Base-by-base conservation (phyloP, 2,329 filamentous ascomycete genomes). In the Fusarium devonianum region DNA sequence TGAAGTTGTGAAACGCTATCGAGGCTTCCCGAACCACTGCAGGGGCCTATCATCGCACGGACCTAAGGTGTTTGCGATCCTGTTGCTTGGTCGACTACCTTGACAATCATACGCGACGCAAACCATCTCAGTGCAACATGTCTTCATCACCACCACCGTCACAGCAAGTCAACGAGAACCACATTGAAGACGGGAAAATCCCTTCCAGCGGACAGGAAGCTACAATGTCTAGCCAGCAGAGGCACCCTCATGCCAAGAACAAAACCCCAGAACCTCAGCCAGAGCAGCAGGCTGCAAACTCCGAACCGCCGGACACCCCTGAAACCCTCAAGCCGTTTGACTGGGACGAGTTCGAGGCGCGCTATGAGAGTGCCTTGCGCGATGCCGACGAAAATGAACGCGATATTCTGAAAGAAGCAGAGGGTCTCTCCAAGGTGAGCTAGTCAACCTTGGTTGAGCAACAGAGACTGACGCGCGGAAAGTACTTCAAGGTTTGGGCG, bases 401-500 rank as follows among this genome's bases (percentile, higher is more conserved):
- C 33, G 75, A 82, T 21, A 75, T 93, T 33, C 73, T 88, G 42
- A 77, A 83, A 14, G 86, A 92, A 54, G 90, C 88, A 56, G 78
- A 85, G 12, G 72, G 77, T 30, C 75, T 92, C n/a, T 80, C 88
- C 54, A 81, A 85, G 71, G 87, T 86, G 72, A 26, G n/a, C n/a
- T n/a, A n/a, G n/a, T n/a, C n/a, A 26, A 26, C 11, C 5, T 26
- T 26, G n/a, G 11, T 26, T 26, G 6, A 18, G 18, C 38, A n/a
- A 14, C 47, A 34, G 32, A 38, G 36, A 38, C 37, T 37, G 30
- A 29, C 14, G 13, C 8, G 12, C 35, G 33, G 29, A 18, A 58
- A 95, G 90, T 89, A 88, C 68, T 96, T 96, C 69, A 80, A 81
- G 49, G 75, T 86, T 25, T 97, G 92, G 92, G 88, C 89, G 17